Conservation (phyloP, 2,329 filamentous ascomycete genomes). For the Paraphaeosphaeria sporulosa region DNA sequence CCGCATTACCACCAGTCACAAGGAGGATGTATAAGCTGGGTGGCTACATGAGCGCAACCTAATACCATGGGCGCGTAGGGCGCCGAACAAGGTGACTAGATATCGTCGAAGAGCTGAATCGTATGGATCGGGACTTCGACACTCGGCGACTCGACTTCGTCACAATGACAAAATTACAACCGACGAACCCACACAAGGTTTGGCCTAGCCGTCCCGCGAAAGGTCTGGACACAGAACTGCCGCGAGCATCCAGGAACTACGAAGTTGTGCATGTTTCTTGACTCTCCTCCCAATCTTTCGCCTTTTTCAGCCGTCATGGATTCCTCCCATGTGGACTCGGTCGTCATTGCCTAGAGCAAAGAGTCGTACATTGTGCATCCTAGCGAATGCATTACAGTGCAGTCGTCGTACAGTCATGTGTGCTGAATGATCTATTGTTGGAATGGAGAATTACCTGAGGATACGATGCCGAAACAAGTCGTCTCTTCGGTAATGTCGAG, state of each 20-base stretch:
- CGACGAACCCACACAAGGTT: not conserved
- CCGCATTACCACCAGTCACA: conserved; percentile 6
- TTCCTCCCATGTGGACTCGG: not conserved
- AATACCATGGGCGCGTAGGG: not conserved
- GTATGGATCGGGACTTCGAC: not conserved
- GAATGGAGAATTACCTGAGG: not conserved
- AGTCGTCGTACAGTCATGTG: conserved; percentile 4
- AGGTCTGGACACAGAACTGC: not conserved
- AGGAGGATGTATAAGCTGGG: conserved; percentile 2
- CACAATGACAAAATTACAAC: not conserved
- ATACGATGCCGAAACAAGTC: conserved; percentile 1
- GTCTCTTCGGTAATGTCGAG: conserved; percentile 5
- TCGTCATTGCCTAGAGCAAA: not conserved
- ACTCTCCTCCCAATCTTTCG: not conserved
- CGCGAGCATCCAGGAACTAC: not conserved
- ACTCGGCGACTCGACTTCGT: not conserved
- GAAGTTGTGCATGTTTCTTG: not conserved
- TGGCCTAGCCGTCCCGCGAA: not conserved
- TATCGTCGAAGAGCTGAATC: not conserved
- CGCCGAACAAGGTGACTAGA: not conserved
- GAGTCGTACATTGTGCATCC: not conserved
- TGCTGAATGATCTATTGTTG: conserved; percentile 1
- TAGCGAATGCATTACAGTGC: not conserved
- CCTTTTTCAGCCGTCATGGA: not conserved
- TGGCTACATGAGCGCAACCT: not conserved